Evolutionary conservation across 495 filamentous ascomycete genomes (phyloP).

Genomic region (Acidiella bohemica): DNA sequence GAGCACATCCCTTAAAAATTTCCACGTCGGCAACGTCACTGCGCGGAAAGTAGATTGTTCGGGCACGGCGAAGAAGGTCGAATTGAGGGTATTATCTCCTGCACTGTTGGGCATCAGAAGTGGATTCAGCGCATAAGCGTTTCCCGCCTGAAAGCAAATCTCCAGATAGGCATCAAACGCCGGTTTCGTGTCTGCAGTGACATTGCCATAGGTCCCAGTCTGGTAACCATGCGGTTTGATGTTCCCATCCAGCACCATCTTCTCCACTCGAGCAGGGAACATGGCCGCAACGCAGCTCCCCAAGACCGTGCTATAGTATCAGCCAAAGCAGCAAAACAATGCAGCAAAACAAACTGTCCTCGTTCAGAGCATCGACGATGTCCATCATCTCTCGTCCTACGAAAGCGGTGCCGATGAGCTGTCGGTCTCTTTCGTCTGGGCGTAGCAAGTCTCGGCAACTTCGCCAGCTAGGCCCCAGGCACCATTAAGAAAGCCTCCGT

Average conservation of each 20-base stretch:
- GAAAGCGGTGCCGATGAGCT: conserved; percentile 6
- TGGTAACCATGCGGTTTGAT: background rate
- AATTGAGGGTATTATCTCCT: too few relatives aligned
- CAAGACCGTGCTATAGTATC: background rate
- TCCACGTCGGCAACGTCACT: too few relatives aligned
- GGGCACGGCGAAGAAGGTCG: too few relatives aligned
- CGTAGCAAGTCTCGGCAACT: background rate
- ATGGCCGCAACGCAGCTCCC: background rate
- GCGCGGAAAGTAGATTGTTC: too few relatives aligned
- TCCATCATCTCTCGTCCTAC: conserved; percentile 12
- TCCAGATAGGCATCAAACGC: background rate
- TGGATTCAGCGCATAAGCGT: background rate
- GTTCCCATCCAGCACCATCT: background rate
- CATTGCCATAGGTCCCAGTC: background rate
- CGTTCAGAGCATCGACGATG: conserved; percentile 7
- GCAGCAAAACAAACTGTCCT: background rate
- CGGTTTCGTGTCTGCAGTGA: background rate
- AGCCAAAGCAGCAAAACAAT: background rate
- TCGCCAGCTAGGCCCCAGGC: background rate
- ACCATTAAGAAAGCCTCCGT: background rate
- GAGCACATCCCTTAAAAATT: too few relatives aligned
- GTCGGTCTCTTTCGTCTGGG: background rate
- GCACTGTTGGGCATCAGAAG: background rate
- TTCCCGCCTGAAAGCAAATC: background rate
- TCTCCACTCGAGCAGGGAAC: background rate